Conservation (phyloP, 2,329 filamentous ascomycete genomes). For the Alternaria gansuensis region DNA sequence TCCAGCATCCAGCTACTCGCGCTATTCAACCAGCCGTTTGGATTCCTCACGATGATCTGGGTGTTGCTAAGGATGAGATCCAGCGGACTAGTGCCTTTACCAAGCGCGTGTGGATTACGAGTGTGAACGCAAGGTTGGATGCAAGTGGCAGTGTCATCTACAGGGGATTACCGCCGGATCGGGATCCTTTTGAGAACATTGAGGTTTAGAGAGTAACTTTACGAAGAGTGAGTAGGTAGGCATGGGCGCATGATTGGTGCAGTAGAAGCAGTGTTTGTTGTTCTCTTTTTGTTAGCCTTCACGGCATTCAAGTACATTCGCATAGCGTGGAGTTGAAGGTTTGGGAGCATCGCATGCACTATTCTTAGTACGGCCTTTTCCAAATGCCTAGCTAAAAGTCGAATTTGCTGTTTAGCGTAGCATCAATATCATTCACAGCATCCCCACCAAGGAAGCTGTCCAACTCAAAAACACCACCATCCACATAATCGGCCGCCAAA, state of each 20-base stretch:
- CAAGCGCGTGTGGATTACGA: conserved; percentile 85
- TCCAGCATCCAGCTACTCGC: conserved; percentile 87
- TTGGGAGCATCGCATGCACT: background rate
- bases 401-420: background rate
- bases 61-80: conserved; percentile 92
- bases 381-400: background rate
- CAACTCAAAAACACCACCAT: background rate
- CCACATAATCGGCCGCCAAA: background rate
- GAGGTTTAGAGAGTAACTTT: conserved; percentile 36
- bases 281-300: conserved; percentile 4
- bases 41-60: conserved; percentile 90
- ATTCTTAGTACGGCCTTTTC: background rate
- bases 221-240: background rate
- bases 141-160: conserved; percentile 84
- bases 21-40: conserved; percentile 87
- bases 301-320: background rate
- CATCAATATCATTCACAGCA: background rate
- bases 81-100: conserved; percentile 78
- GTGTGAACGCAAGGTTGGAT: conserved; percentile 88
- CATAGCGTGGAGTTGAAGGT: conserved; percentile 10
- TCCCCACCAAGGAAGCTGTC: background rate
- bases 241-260: too few relatives aligned
- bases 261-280: background rate
- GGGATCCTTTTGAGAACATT: conserved; percentile 53
- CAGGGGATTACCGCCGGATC: conserved; percentile 85